These are phyloP conservation scores for Crithidia thermophila DNA, from an alignment of 208 protist genomes.

Conservation along the genomic window DNA sequence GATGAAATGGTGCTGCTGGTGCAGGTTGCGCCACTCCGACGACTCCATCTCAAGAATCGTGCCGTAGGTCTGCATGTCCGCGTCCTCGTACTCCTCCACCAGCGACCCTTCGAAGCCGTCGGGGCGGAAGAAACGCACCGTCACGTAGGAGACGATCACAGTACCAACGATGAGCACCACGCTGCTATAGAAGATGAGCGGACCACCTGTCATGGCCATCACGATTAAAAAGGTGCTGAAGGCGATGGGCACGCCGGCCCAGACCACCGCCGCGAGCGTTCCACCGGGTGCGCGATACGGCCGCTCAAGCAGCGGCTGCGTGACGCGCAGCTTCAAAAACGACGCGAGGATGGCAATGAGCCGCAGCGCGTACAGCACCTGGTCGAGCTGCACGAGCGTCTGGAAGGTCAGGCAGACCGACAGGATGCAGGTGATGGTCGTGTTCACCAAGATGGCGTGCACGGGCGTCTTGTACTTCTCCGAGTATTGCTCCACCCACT, in stretches of 20 bases:
- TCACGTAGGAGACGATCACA: constrained; percentile 58
- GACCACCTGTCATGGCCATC: constrained; percentile 61
- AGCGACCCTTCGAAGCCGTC: constrained; percentile 83
- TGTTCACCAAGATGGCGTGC: constrained; percentile 83
- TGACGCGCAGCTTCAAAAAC: constrained; percentile 72
- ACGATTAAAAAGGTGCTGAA: constrained; percentile 76
- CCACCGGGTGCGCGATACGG: constrained; percentile 80
- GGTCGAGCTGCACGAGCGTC: constrained; percentile 81
- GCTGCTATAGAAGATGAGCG: constrained; percentile 56
- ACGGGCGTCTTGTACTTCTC: constrained; percentile 63
- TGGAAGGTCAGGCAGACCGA: constrained; percentile 77
- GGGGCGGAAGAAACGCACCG: constrained; percentile 62
- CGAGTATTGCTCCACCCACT: constrained; percentile 67
- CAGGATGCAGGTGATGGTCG: constrained; percentile 71
- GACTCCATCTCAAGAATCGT: constrained; percentile 78
- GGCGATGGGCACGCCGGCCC: constrained; percentile 67
- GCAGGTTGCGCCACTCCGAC: constrained; percentile 64
- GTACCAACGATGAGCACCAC: constrained; percentile 63
- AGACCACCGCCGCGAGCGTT: constrained; percentile 45
- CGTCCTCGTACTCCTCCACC: constrained; percentile 88
- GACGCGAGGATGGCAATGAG: constrained; percentile 76
- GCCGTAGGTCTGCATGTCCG: constrained; percentile 83
- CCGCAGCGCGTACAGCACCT: constrained; percentile 85
- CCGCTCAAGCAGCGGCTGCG: constrained; percentile 74
- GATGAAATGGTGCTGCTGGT: constrained; percentile 64